Conservation (phyloP, 164 flowering plant genomes). For the Liquidambar formosana region DNA sequence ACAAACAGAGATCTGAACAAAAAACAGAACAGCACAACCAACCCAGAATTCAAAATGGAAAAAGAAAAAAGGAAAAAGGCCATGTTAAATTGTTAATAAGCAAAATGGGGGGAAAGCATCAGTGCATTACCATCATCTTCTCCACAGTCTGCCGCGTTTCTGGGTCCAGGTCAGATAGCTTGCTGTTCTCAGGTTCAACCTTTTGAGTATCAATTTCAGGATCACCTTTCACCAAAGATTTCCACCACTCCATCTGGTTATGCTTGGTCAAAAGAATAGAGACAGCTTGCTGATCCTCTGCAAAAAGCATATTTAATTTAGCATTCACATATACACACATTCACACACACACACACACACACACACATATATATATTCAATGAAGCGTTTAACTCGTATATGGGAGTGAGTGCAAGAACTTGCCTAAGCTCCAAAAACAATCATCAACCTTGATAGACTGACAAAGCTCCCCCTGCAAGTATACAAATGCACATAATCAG, state of each 20-base stretch:
- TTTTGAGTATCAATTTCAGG: conserved; percentile 95
- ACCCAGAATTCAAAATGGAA: background rate
- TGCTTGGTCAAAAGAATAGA: conserved; percentile 82
- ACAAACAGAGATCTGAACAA: background rate
- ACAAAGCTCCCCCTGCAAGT: conserved; percentile 71
- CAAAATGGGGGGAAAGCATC: no score
- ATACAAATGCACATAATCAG: background rate
- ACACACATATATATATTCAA: no score
- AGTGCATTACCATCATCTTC: conserved; percentile 86
- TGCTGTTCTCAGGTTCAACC: conserved; percentile 91
- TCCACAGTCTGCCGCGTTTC: conserved; percentile 90
- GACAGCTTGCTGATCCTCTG: conserved; percentile 80
- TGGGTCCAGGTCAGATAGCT: conserved; percentile 78
- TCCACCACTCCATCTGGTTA: conserved; percentile 99
- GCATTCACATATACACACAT: no score
- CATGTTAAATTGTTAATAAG: no score
- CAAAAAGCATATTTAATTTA: no score
- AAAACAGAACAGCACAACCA: background rate
- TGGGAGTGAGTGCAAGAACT: conserved; percentile 10
- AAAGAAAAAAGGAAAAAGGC: no score
- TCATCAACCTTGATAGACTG: conserved; percentile 80
- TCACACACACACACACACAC: no score
- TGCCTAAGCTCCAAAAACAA: conserved; percentile 95
- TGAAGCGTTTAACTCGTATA: no score
- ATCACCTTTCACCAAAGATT: conserved; percentile 76